Percentiles rank a stretch among this genome's conserved stretches.
Evolutionary conservation across 768 basidiomycete genomes (phyloP).

Genomic region (Hericium alpestre): DNA sequence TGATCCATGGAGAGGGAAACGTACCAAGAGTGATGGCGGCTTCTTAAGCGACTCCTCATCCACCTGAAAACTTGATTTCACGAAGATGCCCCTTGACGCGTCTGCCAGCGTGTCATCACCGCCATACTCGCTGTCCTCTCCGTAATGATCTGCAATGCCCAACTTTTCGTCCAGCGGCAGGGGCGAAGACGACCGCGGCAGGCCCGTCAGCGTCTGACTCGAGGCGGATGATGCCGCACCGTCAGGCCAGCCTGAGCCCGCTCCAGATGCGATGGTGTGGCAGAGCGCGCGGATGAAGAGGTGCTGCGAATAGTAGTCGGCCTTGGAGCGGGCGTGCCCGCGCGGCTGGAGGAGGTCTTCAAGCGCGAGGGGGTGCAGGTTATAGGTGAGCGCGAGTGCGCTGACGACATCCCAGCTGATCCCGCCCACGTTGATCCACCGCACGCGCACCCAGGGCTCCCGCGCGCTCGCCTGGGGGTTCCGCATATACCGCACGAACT

Average conservation of each 20-base stretch:
- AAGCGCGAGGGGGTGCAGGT: slow-evolving; percentile 59
- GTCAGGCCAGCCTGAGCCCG: background rate
- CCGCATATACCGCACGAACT: slow-evolving; percentile 48
- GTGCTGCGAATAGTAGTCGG: slow-evolving; percentile 60
- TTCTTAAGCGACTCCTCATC: slow-evolving; percentile 7
- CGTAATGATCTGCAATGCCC: slow-evolving; percentile 12
- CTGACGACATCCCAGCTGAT: slow-evolving; percentile 65
- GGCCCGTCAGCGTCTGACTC: slow-evolving; percentile 15
- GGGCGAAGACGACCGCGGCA: slow-evolving; percentile 27
- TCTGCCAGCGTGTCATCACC: background rate
- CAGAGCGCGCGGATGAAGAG: slow-evolving; percentile 61
- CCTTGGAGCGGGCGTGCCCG: slow-evolving; percentile 47
- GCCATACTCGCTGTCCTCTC: slow-evolving; percentile 18
- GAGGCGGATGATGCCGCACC: background rate
- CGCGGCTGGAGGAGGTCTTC: slow-evolving; percentile 55
- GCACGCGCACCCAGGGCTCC: slow-evolving; percentile 55
- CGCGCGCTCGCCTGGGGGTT: slow-evolving; percentile 32
- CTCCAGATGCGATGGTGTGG: slow-evolving; percentile 36
- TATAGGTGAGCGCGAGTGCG: slow-evolving; percentile 52
- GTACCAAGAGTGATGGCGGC: slow-evolving; percentile 7
- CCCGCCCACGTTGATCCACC: slow-evolving; percentile 69
- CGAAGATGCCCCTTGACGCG: background rate
- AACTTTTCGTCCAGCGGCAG: slow-evolving; percentile 11
- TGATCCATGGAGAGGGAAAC: background rate
- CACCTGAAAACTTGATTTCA: background rate